A percentile compares a stretch with the other conserved stretches of the same genome.
Evolutionary conservation across 345 rosid genomes (phyloP).

Genomic region (Syzygium aromaticum): DNA sequence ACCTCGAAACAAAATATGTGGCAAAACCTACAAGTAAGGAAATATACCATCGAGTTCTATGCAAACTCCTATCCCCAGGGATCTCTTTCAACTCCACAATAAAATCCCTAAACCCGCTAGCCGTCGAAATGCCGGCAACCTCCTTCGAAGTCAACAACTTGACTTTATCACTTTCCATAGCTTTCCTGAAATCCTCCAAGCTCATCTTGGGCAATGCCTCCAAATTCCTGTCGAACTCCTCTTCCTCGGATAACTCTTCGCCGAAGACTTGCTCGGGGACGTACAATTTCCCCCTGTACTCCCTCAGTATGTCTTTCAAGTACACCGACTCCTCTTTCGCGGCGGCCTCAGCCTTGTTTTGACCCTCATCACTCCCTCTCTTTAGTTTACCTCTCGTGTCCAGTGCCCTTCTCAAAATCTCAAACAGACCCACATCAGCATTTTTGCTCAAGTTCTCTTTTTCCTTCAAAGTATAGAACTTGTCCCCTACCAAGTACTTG

Average conservation of each 20-base stretch:
- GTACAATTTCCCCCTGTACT: constrained; percentile 74
- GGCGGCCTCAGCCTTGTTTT: constrained; percentile 11
- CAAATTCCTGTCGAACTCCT: constrained; percentile 49
- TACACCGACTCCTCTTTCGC: constrained; percentile 37
- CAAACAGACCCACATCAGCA: constrained; percentile 27
- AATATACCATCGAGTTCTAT: constrained; percentile 74
- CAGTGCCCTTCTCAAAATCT: constrained; percentile 30
- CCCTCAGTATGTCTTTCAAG: constrained; percentile 70
- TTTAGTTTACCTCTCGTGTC: constrained; percentile 20
- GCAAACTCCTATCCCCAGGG: constrained; percentile 78
- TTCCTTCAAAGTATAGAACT: constrained; percentile 52
- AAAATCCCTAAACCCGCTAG: constrained; percentile 38
- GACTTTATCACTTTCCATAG: constrained; percentile 51
- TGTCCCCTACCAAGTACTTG: constrained; percentile 46
- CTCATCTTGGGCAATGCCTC: constrained; percentile 67
- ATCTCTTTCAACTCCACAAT: constrained; percentile 76
- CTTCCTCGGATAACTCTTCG: constrained; percentile 60
- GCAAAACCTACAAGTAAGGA: not conserved
- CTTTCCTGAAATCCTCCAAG: constrained; percentile 61
- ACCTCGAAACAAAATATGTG: not conserved
- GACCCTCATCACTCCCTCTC: constrained; percentile 7
- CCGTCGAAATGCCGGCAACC: constrained; percentile 12
- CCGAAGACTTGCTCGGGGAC: constrained; percentile 90
- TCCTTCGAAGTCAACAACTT: constrained; percentile 73
- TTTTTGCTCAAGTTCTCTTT: constrained; percentile 38